Evolutionary conservation across 495 filamentous ascomycete species (phyloP), one percentile per base, ranked within the genome.

Genomic region (Opeltia flavorubescens): DNA sequence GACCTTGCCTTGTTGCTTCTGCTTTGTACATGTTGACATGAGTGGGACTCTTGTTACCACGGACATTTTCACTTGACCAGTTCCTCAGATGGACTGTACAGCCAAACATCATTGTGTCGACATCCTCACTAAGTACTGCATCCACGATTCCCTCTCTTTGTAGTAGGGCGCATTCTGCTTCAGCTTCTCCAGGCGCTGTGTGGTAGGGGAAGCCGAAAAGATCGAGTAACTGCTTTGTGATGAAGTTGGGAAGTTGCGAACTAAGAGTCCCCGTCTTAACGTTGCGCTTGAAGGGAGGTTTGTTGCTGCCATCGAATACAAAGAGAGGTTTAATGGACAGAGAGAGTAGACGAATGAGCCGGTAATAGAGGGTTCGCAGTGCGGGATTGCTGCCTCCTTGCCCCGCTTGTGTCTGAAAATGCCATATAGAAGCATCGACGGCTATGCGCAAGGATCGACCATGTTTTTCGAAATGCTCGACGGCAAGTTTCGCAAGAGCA

Each of bases 101-200:
- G 2, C 93, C 93, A 60, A 96, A 99, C 93, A 99, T 96, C 55
- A 99, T 72, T 2, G 93, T 88, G 61, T 99, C 93, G 30, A 95
- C 87, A 68, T 99, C 93, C 60, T 99, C 89, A 58, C 86, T 95
- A 55, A 99, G 73, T 11, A 96, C 93, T 0, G 84, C 91, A 63
- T 99, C 93, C 2, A 96, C 93, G 35, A 95, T 69, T 0, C 88
- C 87, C 25, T 78, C 74, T 47, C 74, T 71, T 59, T 99, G 89
- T 17, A 99, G 61, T 1, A 88, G 62, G 0, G 93, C 91, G 50
- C 93, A 96, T 65, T 99, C 93, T 0, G 93, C 93, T 57, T 99
- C 93, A 1, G 93, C 93, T 56, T 99, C 93, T 12, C 91, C 93
- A 0, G 91, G 93, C 1, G 93, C 93, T 54, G 81, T 77, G 60